Percentiles rank a stretch among this genome's conserved stretches.
Conservation (phyloP, 495 filamentous ascomycete species). For the Aspergillus haitiensis region DNA sequence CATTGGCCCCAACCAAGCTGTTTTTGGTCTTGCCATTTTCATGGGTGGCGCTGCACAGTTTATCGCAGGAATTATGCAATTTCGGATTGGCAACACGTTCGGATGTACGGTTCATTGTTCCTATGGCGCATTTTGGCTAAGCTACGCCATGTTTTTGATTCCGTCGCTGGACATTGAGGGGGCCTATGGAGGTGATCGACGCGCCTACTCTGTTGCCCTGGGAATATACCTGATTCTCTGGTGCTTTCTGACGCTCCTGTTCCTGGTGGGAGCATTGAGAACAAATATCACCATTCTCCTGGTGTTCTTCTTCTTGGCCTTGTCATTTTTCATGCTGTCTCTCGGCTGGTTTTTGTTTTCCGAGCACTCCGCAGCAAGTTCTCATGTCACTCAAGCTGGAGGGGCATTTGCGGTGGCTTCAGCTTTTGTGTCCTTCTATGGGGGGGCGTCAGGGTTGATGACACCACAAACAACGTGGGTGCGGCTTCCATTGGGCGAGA, state of each 20-base stretch:
- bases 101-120: conserved; percentile 19
- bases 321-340: conserved; percentile 15
- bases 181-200: conserved; percentile 14
- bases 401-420: not conserved
- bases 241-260: conserved; percentile 21
- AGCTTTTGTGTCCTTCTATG: not conserved
- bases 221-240: conserved; percentile 24
- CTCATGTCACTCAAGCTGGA: not conserved
- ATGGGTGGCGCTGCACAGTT: conserved; percentile 22
- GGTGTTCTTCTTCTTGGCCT: conserved; percentile 14
- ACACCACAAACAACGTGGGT: not conserved
- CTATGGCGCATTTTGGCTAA: conserved; percentile 24
- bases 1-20: conserved; percentile 16
- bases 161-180: conserved; percentile 15
- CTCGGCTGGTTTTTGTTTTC: conserved; percentile 13
- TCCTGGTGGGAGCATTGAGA: conserved; percentile 10
- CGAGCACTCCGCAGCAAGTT: not conserved
- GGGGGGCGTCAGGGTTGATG: not conserved
- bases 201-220: conserved; percentile 16
- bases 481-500: not conserved
- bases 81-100: conserved; percentile 24
- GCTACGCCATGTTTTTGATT: conserved; percentile 20
- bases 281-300: conserved; percentile 10
- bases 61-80: conserved; percentile 18
- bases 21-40: conserved; percentile 18